Base-by-base conservation (phyloP, 768 basidiomycete genomes). In the Flagelloscypha sp. region DNA sequence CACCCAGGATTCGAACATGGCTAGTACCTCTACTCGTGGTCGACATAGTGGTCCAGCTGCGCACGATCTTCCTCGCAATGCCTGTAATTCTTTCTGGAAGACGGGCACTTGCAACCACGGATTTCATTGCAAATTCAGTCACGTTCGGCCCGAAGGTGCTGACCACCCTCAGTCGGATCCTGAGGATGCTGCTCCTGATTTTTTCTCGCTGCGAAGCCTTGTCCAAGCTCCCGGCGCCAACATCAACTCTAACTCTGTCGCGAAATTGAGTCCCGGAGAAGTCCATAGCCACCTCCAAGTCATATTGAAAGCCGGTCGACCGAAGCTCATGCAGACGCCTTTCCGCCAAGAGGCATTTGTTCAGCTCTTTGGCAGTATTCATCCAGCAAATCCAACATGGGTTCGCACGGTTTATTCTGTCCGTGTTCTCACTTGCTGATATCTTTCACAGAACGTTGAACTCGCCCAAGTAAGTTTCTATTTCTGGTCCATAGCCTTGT, bases 401-500 rank as follows among this genome's bases (percentile, higher is more conserved):
- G 48, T 49, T 35, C 8, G 49, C 35, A n/a, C n/a, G n/a, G n/a
- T n/a, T n/a, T n/a, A n/a, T n/a, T n/a, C n/a, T n/a, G n/a, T n/a
- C n/a, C n/a, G n/a, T n/a, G n/a, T n/a, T n/a, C n/a, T n/a, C n/a
- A n/a, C n/a, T n/a, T n/a, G n/a, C n/a, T n/a, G n/a, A n/a, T n/a
- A n/a, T n/a, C n/a, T n/a, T n/a, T n/a, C n/a, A n/a, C n/a, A n/a
- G n/a, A n/a, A n/a, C n/a, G n/a, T n/a, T n/a, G n/a, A n/a, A n/a
- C n/a, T n/a, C n/a, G n/a, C n/a, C n/a, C n/a, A 9, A 11, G 28
- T 31, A 27, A 18, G 6, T 32, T 16, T 16, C 3, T 29, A 16
- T 31, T 27, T 37, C 56, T 68, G 6, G 47, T 75, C 15, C 51
- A 70, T 4, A 47, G 54, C 11, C 49, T 50, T 0, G 47, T 72